Percentiles rank a stretch among this genome's conserved stretches.
phyloP scores from a whole-genome alignment of 2,329 filamentous ascomycete species.

The Fusarium incarnatum region DNA sequence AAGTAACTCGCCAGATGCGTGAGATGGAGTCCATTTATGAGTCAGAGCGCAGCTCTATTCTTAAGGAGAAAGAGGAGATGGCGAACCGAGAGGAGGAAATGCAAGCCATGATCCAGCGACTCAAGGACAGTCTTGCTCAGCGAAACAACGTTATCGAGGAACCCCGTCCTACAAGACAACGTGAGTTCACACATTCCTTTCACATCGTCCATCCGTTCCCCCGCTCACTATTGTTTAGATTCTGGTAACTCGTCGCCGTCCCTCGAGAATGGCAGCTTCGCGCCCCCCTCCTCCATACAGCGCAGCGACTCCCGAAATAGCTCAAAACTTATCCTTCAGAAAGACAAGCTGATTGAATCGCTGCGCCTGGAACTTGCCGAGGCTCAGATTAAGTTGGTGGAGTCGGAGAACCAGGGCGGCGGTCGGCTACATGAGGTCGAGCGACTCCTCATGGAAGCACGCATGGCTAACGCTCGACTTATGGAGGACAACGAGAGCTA shows the following conservation, averaged over 20 bases:
- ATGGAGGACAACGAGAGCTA: conserved; percentile 99
- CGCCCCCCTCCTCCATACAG: conserved; percentile 84
- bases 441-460: conserved; percentile 86
- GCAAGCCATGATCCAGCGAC: conserved; percentile 86
- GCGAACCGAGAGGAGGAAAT: conserved; percentile 87
- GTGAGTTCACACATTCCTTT: conserved; percentile 55
- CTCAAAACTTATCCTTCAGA: conserved; percentile 90
- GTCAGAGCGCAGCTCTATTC: conserved; percentile 84
- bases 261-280: conserved; percentile 82
- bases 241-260: conserved; percentile 71
- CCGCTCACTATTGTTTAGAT: conserved; percentile 40
- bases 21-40: conserved; percentile 96
- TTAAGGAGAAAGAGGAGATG: conserved; percentile 93
- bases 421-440: conserved; percentile 91
- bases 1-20: conserved; percentile 83
- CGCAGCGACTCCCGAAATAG: conserved; percentile 90
- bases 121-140: conserved; percentile 90
- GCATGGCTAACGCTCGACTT: conserved; percentile 93
- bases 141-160: conserved; percentile 72
- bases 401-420: conserved; percentile 92
- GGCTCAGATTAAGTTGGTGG: conserved; percentile 93
- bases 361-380: conserved; percentile 93
- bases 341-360: conserved; percentile 95
- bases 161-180: conserved; percentile 67
- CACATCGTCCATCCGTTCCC: not conserved